These are phyloP conservation scores for Yamadazyma nakazawae DNA, from an alignment of 805 yeast genomes.

Conservation along the genomic window DNA sequence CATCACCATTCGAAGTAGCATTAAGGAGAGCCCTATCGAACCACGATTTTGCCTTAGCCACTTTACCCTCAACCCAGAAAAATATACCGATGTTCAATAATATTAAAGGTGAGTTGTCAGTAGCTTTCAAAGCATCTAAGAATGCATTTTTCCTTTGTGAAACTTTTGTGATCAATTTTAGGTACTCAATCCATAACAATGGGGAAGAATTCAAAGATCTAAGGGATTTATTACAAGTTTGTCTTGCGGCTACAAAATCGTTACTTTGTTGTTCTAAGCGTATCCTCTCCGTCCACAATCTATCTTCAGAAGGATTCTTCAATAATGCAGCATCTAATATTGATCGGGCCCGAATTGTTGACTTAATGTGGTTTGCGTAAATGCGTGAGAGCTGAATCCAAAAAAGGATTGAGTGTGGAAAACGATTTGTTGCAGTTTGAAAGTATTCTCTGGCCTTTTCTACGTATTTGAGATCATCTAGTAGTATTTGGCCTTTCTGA, in stretches of 20 bases:
- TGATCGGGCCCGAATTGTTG: constrained; percentile 63
- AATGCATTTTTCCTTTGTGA: constrained; percentile 55
- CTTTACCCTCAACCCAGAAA: constrained; percentile 64
- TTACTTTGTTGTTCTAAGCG: constrained; percentile 52
- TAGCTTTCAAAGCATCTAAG: constrained; percentile 66
- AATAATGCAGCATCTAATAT: constrained; percentile 64
- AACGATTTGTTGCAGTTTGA: constrained; percentile 45
- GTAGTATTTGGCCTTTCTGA: constrained; percentile 58
- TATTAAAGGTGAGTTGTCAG: constrained; percentile 58
- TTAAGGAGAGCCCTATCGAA: constrained; percentile 62
- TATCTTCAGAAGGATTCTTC: constrained; percentile 45
- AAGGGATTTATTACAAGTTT: constrained; percentile 56
- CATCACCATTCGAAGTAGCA: constrained; percentile 65
- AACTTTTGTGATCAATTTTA: constrained; percentile 45
- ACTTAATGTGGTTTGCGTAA: constrained; percentile 41
- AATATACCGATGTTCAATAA: constrained; percentile 62
- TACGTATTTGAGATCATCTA: constrained; percentile 19
- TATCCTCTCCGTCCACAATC: constrained; percentile 58
- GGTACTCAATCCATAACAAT: constrained; percentile 60
- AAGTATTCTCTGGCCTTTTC: constrained; percentile 47
- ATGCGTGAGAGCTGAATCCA: constrained; percentile 55
- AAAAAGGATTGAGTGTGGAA: constrained; percentile 43
- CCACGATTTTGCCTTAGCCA: constrained; percentile 67
- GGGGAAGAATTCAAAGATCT: constrained; percentile 58
- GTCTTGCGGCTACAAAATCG: constrained; percentile 50